Conservation (phyloP, 345 rosid species). For the Chamaenerion angustifolium region DNA sequence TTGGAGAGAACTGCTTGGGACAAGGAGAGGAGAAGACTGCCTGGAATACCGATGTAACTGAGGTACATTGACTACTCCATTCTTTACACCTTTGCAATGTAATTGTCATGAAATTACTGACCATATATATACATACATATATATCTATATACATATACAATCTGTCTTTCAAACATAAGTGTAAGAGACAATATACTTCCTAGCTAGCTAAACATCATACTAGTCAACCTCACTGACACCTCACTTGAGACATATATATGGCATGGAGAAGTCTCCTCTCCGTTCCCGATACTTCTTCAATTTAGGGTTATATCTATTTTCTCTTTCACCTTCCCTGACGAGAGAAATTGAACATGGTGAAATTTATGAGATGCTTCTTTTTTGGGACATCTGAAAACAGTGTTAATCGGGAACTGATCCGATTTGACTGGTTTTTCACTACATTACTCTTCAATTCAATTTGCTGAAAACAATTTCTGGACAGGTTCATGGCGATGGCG, state of each 20-base stretch:
- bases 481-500: slow-evolving; percentile 53
- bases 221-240: slow-evolving; percentile 1
- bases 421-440: no score
- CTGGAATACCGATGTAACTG: slow-evolving; percentile 17
- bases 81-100: slow-evolving; percentile 1
- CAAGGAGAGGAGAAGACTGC: slow-evolving; percentile 19
- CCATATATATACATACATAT: no score
- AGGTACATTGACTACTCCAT: slow-evolving; percentile 3
- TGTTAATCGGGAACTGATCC: neutral
- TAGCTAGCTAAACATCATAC: neutral
- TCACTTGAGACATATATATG: neutral
- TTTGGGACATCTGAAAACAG: slow-evolving; percentile 11
- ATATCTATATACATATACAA: no score
- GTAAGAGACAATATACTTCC: neutral
- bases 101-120: neutral
- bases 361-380: slow-evolving; percentile 20
- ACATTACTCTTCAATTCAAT: no score
- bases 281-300: no score
- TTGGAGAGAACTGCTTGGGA: slow-evolving; percentile 6
- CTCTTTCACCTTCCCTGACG: no score
- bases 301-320: neutral
- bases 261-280: neutral
- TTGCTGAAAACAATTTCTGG: no score
- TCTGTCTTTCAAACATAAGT: no score
- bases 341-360: slow-evolving; percentile 2